phyloP scores from a whole-genome alignment of 768 basidiomycete genomes.

The Panaeolus papilionaceus region DNA sequence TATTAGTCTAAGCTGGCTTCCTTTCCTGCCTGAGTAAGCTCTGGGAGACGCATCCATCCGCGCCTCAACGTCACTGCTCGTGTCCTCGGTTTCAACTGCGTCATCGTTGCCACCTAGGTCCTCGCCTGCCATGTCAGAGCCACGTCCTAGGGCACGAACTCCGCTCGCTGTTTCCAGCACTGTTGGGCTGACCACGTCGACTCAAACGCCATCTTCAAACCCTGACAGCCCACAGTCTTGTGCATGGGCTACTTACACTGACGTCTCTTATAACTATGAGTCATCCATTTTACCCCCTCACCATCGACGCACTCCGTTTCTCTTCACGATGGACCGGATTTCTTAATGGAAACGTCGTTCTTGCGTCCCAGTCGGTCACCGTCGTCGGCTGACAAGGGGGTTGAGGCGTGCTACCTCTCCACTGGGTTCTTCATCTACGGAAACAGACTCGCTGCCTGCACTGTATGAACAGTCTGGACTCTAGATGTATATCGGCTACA shows the following conservation, averaged over 20 bases:
- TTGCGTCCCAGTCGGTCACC: conserved; percentile 66
- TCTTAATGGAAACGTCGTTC: conserved; percentile 77
- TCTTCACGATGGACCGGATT: conserved; percentile 66
- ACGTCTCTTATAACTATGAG: conserved; percentile 64
- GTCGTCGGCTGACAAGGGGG: conserved; percentile 44
- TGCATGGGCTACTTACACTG: conserved; percentile 67
- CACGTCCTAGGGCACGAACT: neutral
- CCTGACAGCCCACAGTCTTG: conserved; percentile 42
- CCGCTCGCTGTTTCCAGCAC: conserved; percentile 38
- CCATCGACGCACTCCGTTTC: conserved; percentile 61
- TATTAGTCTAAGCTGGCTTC: conserved; percentile 32
- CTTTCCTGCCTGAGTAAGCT: conserved; percentile 34
- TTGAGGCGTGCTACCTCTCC: no score
- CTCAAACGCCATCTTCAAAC: conserved; percentile 40
- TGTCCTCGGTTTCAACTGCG: conserved; percentile 35
- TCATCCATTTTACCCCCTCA: conserved; percentile 78
- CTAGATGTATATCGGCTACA: no score
- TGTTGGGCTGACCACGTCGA: conserved; percentile 50
- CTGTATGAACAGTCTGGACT: no score
- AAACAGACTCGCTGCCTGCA: no score
- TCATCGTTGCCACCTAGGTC: conserved; percentile 20
- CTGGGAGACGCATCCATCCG: conserved; percentile 35
- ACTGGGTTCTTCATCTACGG: no score
- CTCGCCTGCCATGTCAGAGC: conserved; percentile 16
- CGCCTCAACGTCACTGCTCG: conserved; percentile 38